phyloP scores from a whole-genome alignment of 1,284 basidiomycete species.

The Sparassis latifolia region DNA sequence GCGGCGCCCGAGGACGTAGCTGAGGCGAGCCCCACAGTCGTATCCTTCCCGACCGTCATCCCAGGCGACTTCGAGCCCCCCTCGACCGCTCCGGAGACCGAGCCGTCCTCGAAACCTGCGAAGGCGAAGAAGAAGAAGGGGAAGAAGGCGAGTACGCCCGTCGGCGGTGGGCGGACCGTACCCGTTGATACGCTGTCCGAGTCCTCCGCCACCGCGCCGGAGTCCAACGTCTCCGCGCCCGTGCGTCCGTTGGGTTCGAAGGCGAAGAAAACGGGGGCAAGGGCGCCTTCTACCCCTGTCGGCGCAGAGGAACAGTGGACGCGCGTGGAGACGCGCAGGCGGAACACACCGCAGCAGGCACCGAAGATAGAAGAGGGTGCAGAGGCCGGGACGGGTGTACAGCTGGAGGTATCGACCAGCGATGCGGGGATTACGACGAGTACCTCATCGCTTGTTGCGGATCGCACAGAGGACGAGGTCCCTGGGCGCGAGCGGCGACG shows the following conservation, averaged over 20 bases:
- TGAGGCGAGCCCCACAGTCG: conserved; percentile 22
- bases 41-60: conserved; percentile 35
- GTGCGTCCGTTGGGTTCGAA: conserved; percentile 13
- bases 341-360: conserved; percentile 4
- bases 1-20: conserved; percentile 11
- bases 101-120: conserved; percentile 9
- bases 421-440: conserved; percentile 46
- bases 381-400: conserved; percentile 5
- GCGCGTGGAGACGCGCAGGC: conserved; percentile 30
- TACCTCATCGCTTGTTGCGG: conserved; percentile 44
- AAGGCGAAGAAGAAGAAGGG: conserved; percentile 40
- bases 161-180: conserved; percentile 3
- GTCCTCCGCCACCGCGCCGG: conserved; percentile 28
- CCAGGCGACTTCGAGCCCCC: conserved; percentile 37
- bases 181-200: conserved; percentile 22
- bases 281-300: conserved; percentile 15
- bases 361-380: conserved; percentile 3
- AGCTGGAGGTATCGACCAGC: conserved; percentile 36
- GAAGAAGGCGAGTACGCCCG: conserved; percentile 12
- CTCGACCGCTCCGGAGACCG: conserved; percentile 5
- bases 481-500: conserved; percentile 25
- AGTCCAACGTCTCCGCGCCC: conserved; percentile 15
- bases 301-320: conserved; percentile 53
- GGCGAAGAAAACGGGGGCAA: conserved; percentile 19
- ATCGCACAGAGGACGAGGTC: conserved; percentile 35